Percentiles rank a stretch among this genome's conserved stretches.
These are phyloP conservation scores for Talaromyces atroroseus DNA, from an alignment of 2,329 filamentous ascomycete species.

Conservation along the genomic window DNA sequence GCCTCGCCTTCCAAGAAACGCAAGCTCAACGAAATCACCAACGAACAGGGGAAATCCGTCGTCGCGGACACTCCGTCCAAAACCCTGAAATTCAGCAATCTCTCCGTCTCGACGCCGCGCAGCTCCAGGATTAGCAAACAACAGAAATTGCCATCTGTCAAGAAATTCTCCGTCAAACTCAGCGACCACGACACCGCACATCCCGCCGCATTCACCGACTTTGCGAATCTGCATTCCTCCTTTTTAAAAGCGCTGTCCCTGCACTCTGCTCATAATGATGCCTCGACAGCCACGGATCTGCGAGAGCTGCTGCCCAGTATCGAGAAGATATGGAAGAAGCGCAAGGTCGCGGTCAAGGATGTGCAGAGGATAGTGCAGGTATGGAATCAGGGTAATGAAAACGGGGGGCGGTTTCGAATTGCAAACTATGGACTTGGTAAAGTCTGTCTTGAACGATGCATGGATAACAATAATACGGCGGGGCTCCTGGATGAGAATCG, in stretches of 20 bases:
- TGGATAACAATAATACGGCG: slow-evolving; percentile 12
- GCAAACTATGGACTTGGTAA: slow-evolving; percentile 38
- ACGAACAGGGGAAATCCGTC: slow-evolving; percentile 14
- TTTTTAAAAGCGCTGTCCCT: slow-evolving; percentile 65
- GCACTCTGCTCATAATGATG: slow-evolving; percentile 65
- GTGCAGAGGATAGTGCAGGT: slow-evolving; percentile 62
- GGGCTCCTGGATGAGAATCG: slow-evolving; percentile 40
- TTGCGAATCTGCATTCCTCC: slow-evolving; percentile 59
- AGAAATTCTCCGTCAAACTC: background rate
- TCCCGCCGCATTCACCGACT: slow-evolving; percentile 39
- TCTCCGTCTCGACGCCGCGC: slow-evolving; percentile 29
- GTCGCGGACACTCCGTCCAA: slow-evolving; percentile 28
- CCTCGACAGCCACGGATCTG: slow-evolving; percentile 58
- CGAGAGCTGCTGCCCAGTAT: slow-evolving; percentile 57
- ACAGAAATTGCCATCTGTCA: background rate
- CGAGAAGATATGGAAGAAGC: slow-evolving; percentile 66
- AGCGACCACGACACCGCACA: slow-evolving; percentile 13
- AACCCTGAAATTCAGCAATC: slow-evolving; percentile 27
- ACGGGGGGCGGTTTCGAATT: slow-evolving; percentile 28
- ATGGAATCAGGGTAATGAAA: slow-evolving; percentile 36
- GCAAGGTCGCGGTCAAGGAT: slow-evolving; percentile 60
- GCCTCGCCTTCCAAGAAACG: slow-evolving; percentile 37
- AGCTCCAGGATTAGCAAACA: background rate
- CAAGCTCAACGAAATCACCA: slow-evolving; percentile 29
- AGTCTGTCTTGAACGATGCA: slow-evolving; percentile 30